These are phyloP conservation scores for Solanum arcanum DNA, from an alignment of 257 asterid species.

Conservation along the genomic window DNA sequence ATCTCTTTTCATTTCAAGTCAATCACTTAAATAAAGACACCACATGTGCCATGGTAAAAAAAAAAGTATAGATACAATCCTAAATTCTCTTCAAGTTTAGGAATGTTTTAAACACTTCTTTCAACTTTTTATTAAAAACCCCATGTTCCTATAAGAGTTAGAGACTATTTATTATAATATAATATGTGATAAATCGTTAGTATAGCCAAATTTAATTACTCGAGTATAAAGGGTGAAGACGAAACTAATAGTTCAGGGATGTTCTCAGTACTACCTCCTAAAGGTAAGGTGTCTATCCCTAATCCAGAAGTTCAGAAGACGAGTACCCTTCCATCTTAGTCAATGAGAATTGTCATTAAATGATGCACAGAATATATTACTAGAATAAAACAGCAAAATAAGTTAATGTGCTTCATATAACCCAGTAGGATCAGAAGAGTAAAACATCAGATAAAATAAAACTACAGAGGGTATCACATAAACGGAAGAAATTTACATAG, in stretches of 20 bases:
- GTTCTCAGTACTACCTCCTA: background rate
- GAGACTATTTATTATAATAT: no score
- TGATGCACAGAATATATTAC: background rate
- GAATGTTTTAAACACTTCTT: no score
- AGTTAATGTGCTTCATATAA: background rate
- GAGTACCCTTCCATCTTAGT: background rate
- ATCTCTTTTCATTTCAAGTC: background rate
- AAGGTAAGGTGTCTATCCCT: background rate
- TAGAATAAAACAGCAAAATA: background rate
- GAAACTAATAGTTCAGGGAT: no score
- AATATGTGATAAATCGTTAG: fast-evolving
- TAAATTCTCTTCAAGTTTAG: no score
- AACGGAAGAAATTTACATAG: slow-evolving; percentile 30
- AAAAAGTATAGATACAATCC: no score
- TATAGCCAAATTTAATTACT: no score
- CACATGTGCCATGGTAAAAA: background rate
- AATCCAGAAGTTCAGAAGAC: background rate
- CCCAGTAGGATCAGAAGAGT: background rate
- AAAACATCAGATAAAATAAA: background rate
- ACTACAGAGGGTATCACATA: background rate
- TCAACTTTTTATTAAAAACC: no score
- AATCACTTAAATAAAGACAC: background rate
- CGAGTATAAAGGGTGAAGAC: no score
- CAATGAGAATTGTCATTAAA: background rate
- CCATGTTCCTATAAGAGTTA: no score